A percentile compares a stretch with the other conserved stretches of the same genome.
Conservation (phyloP, 805 yeast genomes). For the Wickerhamomyces pijperi region DNA sequence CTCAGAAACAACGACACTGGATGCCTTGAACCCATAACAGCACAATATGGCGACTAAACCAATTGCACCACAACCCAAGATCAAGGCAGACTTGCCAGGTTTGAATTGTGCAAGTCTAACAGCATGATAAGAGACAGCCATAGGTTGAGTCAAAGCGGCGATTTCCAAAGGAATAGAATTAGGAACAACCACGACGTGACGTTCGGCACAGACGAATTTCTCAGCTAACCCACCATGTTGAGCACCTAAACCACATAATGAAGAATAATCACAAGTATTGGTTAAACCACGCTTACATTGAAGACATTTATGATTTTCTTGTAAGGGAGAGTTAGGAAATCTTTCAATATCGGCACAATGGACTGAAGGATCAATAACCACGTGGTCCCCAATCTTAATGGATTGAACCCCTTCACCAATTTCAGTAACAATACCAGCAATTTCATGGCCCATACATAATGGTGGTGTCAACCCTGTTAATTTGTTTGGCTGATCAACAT, state of each 20-base stretch:
- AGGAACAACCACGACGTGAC: conserved; percentile 31
- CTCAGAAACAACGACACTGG: conserved; percentile 37
- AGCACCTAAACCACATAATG: conserved; percentile 46
- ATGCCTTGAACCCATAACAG: conserved; percentile 33
- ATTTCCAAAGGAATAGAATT: conserved; percentile 27
- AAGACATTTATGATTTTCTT: conserved; percentile 25
- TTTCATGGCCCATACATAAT: conserved; percentile 44
- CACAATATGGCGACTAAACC: conserved; percentile 40
- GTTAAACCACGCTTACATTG: conserved; percentile 40
- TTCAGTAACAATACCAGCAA: conserved; percentile 32
- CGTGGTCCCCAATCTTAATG: conserved; percentile 42
- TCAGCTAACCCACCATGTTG: conserved; percentile 47
- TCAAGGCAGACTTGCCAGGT: conserved; percentile 34
- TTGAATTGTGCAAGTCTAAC: conserved; percentile 28
- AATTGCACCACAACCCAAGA: conserved; percentile 48
- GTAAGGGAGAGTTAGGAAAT: conserved; percentile 23
- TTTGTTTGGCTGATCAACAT: conserved; percentile 22
- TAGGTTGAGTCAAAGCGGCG: conserved; percentile 48
- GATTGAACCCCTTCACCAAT: conserved; percentile 35
- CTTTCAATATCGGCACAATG: conserved; percentile 39
- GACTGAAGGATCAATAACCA: conserved; percentile 52
- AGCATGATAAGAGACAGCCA: conserved; percentile 53
- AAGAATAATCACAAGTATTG: conserved; percentile 39
- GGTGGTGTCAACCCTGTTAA: conserved; percentile 32
- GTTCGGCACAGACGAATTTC: conserved; percentile 29